A percentile compares a stretch with the other conserved stretches of the same genome.
Evolutionary conservation across 2,329 filamentous ascomycete species (phyloP).

Genomic region (Xylariaceae sp.): DNA sequence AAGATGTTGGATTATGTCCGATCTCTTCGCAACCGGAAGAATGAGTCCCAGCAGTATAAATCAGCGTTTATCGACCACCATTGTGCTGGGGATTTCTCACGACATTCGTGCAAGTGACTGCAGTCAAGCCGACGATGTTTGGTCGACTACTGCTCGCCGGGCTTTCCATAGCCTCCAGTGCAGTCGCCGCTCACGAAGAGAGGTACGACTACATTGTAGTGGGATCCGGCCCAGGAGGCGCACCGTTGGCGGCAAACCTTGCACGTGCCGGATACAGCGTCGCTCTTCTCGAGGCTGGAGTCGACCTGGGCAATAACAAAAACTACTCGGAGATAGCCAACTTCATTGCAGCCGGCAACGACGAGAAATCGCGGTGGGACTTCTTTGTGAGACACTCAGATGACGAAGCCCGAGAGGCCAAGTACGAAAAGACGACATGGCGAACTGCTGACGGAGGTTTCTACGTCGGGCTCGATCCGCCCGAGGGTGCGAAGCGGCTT

Average conservation of each 20-base stretch:
- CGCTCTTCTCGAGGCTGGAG: slow-evolving; percentile 51
- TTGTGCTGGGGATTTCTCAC: not conserved
- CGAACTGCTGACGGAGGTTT: slow-evolving; percentile 27
- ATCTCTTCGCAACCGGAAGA: not conserved
- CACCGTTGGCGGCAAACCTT: slow-evolving; percentile 47
- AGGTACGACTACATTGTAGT: slow-evolving; percentile 42
- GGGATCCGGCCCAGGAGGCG: slow-evolving; percentile 50
- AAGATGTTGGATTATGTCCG: slow-evolving; percentile 1
- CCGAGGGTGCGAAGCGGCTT: slow-evolving; percentile 27
- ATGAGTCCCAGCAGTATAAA: too few relatives aligned
- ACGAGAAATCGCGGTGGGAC: slow-evolving; percentile 44
- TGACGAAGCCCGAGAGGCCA: slow-evolving; percentile 47
- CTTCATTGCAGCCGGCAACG: slow-evolving; percentile 36
- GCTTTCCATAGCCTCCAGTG: slow-evolving; percentile 15
- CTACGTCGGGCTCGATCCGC: slow-evolving; percentile 31
- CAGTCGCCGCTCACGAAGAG: slow-evolving; percentile 11
- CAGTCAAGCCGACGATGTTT: slow-evolving; percentile 17
- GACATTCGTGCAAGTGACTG: too few relatives aligned
- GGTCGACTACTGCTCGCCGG: slow-evolving; percentile 14
- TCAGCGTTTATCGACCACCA: not conserved
- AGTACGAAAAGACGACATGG: slow-evolving; percentile 29
- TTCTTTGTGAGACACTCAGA: slow-evolving; percentile 52
- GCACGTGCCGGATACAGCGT: slow-evolving; percentile 49
- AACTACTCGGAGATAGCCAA: slow-evolving; percentile 28
- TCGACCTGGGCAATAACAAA: slow-evolving; percentile 36